Conservation (phyloP, 164 flowering plant species). For the Pachysandra terminalis region DNA sequence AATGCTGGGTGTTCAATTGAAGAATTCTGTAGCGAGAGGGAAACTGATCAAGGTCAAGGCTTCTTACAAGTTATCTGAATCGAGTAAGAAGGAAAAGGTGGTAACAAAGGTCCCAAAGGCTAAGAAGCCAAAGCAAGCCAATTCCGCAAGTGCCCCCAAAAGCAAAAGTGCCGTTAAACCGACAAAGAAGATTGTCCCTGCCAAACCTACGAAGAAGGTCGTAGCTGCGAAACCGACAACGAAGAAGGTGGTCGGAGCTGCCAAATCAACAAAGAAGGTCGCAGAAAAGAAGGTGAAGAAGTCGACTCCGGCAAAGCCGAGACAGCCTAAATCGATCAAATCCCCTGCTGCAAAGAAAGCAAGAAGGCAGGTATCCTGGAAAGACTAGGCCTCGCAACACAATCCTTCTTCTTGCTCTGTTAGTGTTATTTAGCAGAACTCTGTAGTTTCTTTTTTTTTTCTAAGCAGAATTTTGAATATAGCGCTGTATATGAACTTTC, state of each 20-base stretch:
- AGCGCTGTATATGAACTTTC: too few relatives aligned
- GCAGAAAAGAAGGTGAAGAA: conserved; percentile 33
- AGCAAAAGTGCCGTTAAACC: too few relatives aligned
- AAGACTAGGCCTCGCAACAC: too few relatives aligned
- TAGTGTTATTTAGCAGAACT: too few relatives aligned
- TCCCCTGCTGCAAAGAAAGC: conserved; percentile 59
- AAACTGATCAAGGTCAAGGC: conserved; percentile 68
- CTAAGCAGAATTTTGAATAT: too few relatives aligned
- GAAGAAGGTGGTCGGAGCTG: conserved; percentile 15
- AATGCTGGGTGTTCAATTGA: conserved; percentile 56
- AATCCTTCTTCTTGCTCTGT: too few relatives aligned
- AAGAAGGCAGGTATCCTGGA: too few relatives aligned
- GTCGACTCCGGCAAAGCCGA: conserved; percentile 42
- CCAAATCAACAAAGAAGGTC: conserved; percentile 26
- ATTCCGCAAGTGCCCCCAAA: background rate
- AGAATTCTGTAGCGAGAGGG: conserved; percentile 53
- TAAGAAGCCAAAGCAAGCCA: conserved; percentile 11
- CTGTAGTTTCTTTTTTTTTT: too few relatives aligned
- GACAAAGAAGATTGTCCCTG: too few relatives aligned
- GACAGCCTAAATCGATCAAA: conserved; percentile 63
- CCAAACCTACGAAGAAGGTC: too few relatives aligned
- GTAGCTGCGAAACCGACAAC: conserved; percentile 14
- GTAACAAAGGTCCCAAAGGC: background rate
- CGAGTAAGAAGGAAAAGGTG: conserved; percentile 26
- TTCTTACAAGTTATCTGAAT: conserved; percentile 66